Conservation (phyloP, 2,329 filamentous ascomycete genomes). For the Diaporthe vexans region DNA sequence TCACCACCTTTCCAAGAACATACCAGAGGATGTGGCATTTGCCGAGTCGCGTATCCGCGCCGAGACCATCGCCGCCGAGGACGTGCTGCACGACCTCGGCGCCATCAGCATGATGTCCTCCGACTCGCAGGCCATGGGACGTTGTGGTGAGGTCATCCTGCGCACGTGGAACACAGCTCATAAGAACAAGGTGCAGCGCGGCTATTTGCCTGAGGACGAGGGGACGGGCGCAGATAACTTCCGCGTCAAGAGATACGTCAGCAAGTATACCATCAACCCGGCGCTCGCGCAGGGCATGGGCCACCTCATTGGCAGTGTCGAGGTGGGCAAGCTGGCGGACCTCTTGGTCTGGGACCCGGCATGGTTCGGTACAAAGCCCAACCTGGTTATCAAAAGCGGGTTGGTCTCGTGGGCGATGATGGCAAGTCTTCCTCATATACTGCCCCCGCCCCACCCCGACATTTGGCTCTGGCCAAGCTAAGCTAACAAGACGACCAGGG, state of each 20-base stretch:
- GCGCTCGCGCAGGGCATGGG: conserved; percentile 91
- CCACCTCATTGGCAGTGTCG: conserved; percentile 87
- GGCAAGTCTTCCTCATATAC: conserved; percentile 64
- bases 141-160: conserved; percentile 92
- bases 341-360: conserved; percentile 88
- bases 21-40: conserved; percentile 95
- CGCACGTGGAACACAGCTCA: conserved; percentile 98
- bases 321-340: conserved; percentile 92
- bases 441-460: neutral
- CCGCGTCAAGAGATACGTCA: conserved; percentile 91
- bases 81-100: conserved; percentile 93
- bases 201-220: conserved; percentile 81
- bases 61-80: conserved; percentile 96
- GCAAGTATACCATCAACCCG: conserved; percentile 97
- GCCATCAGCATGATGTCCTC: conserved; percentile 98
- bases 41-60: conserved; percentile 94
- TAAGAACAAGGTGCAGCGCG: conserved; percentile 93
- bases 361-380: conserved; percentile 90
- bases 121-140: conserved; percentile 96
- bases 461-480: neutral
- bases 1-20: conserved; percentile 92
- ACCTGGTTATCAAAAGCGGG: conserved; percentile 86
- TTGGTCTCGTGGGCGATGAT: conserved; percentile 88
- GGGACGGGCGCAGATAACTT: conserved; percentile 89
- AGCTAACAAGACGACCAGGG: conserved; percentile 63